Percentiles rank a stretch among this genome's conserved stretches.
These are phyloP conservation scores for Mycena olivaceomarginata DNA, from an alignment of 768 basidiomycete species.

Conservation along the genomic window DNA sequence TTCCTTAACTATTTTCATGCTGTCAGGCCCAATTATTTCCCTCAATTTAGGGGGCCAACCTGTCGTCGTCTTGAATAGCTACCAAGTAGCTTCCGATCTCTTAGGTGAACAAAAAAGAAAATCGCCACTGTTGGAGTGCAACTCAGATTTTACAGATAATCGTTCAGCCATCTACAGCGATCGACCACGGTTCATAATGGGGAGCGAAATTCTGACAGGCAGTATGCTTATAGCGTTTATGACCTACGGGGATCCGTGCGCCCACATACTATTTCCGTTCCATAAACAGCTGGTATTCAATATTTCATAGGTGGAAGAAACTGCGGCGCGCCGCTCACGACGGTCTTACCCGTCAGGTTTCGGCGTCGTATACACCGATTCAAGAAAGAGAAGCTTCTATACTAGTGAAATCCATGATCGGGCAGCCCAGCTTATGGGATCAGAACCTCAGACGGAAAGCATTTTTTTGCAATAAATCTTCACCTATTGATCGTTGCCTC, in stretches of 20 bases:
- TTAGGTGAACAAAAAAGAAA: neutral
- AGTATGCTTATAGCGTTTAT: conserved; percentile 1
- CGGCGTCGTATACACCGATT: neutral
- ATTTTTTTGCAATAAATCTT: neutral
- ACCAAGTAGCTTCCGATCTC: conserved; percentile 6
- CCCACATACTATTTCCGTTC: neutral
- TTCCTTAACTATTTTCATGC: neutral
- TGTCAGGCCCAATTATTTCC: conserved; percentile 4
- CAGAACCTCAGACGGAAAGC: conserved; percentile 6
- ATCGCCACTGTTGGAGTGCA: neutral
- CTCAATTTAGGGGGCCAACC: conserved; percentile 13
- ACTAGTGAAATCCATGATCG: neutral
- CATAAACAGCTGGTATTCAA: neutral
- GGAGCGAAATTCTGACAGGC: conserved; percentile 5
- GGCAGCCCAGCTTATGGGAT: neutral
- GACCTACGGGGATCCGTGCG: conserved; percentile 11
- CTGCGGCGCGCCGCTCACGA: conserved; percentile 20
- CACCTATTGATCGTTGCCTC: neutral
- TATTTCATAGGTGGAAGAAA: neutral
- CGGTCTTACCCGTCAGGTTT: neutral
- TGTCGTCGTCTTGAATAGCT: conserved; percentile 13
- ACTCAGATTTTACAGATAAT: neutral
- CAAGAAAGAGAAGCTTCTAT: conserved; percentile 10
- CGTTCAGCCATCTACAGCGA: conserved; percentile 25
- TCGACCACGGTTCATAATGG: conserved; percentile 14